A percentile compares a stretch with the other conserved stretches of the same genome.
These are phyloP conservation scores for Inga laurina DNA, from an alignment of 306 rosid genomes.

Conservation along the genomic window DNA sequence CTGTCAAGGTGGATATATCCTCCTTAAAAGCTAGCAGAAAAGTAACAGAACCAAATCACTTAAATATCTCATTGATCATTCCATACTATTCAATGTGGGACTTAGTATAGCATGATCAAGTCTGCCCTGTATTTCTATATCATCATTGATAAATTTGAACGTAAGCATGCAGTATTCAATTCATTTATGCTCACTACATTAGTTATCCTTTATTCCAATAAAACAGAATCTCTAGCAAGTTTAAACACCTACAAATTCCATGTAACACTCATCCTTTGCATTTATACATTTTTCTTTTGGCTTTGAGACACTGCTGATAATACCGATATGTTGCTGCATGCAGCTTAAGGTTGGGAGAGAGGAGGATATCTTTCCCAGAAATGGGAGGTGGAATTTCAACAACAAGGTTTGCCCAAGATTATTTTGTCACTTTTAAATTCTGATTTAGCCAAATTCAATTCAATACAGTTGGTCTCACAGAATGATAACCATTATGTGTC, in stretches of 20 bases:
- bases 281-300: background rate
- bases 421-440: background rate
- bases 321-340: conserved; percentile 14
- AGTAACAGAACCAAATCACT: too few species aligned
- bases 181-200: background rate
- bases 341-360: conserved; percentile 40
- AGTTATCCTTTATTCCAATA: background rate
- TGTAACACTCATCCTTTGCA: background rate
- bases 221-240: background rate
- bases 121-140: background rate
- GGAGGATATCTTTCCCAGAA: conserved; percentile 22
- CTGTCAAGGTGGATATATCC: too few species aligned
- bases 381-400: conserved; percentile 53
- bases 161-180: background rate
- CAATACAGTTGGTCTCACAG: conserved; percentile 4
- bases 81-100: too few species aligned
- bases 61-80: too few species aligned
- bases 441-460: background rate
- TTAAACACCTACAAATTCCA: too few species aligned
- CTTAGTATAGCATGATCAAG: too few species aligned
- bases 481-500: background rate
- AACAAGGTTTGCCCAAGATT: conserved; percentile 37
- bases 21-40: too few species aligned
- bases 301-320: background rate
- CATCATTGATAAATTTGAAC: background rate